These are phyloP conservation scores for Lecanicillium sp. DNA, from an alignment of 2,329 filamentous ascomycete genomes.

Conservation along the genomic window DNA sequence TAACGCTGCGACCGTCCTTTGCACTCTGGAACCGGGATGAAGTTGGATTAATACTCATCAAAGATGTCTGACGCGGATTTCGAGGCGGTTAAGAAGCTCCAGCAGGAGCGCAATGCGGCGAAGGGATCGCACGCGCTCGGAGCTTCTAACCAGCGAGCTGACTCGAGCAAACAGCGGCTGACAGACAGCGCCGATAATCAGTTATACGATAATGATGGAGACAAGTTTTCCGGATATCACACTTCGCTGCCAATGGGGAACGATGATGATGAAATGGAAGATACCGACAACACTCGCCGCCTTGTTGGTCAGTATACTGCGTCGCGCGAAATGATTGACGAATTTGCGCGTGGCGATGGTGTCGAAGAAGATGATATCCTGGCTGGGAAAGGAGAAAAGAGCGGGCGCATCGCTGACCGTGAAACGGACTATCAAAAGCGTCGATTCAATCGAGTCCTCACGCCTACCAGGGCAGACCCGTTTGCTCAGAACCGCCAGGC, in stretches of 20 bases:
- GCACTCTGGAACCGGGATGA: constrained; percentile 35
- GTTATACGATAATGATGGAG: constrained; percentile 71
- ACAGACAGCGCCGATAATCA: constrained; percentile 83
- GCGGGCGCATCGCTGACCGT: constrained; percentile 81
- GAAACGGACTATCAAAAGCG: constrained; percentile 98
- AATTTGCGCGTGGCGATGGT: constrained; percentile 77
- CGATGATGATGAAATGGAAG: constrained; percentile 71
- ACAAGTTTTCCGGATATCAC: constrained; percentile 79
- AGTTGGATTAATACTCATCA: constrained; percentile 24
- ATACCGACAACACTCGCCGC: constrained; percentile 63
- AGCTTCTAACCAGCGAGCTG: constrained; percentile 69
- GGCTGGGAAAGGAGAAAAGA: constrained; percentile 73
- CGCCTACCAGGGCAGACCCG: constrained; percentile 76
- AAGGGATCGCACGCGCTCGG: constrained; percentile 78
- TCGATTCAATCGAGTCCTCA: constrained; percentile 79
- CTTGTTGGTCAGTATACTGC: constrained; percentile 95
- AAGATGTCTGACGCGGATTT: constrained; percentile 75
- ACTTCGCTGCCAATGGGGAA: constrained; percentile 76
- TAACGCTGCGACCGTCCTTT: constrained; percentile 23
- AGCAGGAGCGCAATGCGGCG: constrained; percentile 85
- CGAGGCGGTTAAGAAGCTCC: constrained; percentile 76
- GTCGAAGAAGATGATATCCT: constrained; percentile 91
- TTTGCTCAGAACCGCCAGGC: constrained; percentile 70
- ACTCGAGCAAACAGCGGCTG: constrained; percentile 86
- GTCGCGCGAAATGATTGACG: constrained; percentile 82